phyloP scores from a whole-genome alignment of 2,329 filamentous ascomycete genomes.

The Fusarium tanahbumbuense region DNA sequence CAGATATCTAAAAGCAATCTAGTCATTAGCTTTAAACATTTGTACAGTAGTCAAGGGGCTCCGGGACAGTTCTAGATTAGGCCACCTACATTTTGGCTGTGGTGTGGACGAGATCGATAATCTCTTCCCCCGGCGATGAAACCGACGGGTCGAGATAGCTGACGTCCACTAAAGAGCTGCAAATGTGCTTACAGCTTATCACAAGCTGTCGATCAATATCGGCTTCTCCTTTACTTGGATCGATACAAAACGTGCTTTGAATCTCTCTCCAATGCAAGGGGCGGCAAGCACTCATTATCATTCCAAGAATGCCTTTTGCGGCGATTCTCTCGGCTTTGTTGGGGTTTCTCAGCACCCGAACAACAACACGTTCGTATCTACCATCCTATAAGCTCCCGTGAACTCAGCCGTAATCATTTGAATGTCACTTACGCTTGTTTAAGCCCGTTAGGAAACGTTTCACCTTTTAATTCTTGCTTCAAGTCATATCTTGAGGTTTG shows the following conservation, averaged over 20 bases:
- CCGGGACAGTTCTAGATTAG: too few relatives aligned
- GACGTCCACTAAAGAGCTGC: not conserved
- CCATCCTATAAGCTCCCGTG: rapidly evolving
- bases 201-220: not conserved
- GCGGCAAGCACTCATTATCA: not conserved
- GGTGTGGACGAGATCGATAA: not conserved
- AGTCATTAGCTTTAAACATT: rapidly evolving
- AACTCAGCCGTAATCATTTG: rapidly evolving
- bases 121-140: not conserved
- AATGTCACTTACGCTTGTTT: not conserved
- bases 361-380: not conserved
- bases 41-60: too few relatives aligned
- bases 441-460: not conserved
- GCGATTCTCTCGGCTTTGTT: not conserved
- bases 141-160: not conserved
- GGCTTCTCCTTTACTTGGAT: not conserved
- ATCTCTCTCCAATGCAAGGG: not conserved
- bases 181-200: not conserved
- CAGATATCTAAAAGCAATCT: not conserved
- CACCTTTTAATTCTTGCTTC: not conserved
- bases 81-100: not conserved
- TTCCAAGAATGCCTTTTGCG: not conserved
- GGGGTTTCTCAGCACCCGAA: not conserved
- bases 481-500: not conserved
- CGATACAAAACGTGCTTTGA: not conserved